These are phyloP conservation scores for Leucaena leucocephala DNA, from an alignment of 306 rosid species.

Conservation along the genomic window DNA sequence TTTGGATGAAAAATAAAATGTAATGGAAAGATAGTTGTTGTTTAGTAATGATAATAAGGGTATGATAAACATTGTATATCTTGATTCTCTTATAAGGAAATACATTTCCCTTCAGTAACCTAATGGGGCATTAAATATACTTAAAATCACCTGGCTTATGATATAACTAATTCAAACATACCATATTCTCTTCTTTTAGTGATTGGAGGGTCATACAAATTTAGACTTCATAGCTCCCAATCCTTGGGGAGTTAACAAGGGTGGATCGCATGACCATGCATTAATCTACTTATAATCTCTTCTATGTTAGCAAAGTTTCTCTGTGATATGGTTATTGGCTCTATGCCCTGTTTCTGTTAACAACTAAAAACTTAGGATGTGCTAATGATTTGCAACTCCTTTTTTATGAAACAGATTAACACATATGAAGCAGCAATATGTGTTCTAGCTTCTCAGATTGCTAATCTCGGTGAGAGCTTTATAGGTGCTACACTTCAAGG, in stretches of 20 bases:
- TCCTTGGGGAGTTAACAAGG: background rate
- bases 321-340: background rate
- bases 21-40: background rate
- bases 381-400: background rate
- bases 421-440: constrained; percentile 72
- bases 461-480: constrained; percentile 93
- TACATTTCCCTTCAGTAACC: background rate
- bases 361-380: constrained; percentile 13
- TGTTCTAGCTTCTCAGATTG: constrained; percentile 86
- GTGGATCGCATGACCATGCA: background rate
- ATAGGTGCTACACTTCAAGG: constrained; percentile 93
- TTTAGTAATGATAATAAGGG: background rate
- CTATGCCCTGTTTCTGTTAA: constrained; percentile 4
- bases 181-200: background rate
- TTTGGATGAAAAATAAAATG: background rate
- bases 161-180: background rate
- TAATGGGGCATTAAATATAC: background rate
- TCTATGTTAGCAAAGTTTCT: background rate
- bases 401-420: constrained; percentile 56
- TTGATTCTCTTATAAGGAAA: background rate
- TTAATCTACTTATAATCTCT: background rate
- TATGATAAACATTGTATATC: background rate
- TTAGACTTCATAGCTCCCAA: background rate
- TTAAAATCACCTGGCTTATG: background rate
- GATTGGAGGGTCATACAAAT: background rate